Conservation (phyloP, 2,329 filamentous ascomycete genomes). For the Achaetomium macrosporum region DNA sequence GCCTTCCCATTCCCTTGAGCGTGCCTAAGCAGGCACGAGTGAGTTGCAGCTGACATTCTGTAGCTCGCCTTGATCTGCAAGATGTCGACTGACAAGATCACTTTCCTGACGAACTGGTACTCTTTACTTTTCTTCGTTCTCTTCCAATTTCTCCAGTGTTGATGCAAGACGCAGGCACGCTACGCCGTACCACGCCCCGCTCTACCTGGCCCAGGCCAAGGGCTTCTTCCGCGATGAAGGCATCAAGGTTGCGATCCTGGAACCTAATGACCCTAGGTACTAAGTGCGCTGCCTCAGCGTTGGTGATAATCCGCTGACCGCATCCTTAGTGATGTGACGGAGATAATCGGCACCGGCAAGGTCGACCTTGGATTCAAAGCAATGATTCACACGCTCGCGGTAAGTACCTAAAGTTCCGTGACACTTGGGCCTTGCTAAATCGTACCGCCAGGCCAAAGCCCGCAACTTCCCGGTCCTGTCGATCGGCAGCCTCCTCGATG, state of each 20-base stretch:
- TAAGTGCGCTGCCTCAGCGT: slow-evolving; percentile 30
- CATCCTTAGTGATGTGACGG: slow-evolving; percentile 60
- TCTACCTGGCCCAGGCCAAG: slow-evolving; percentile 71
- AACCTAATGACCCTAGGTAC: slow-evolving; percentile 69
- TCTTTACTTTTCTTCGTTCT: slow-evolving; percentile 11
- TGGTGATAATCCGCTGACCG: slow-evolving; percentile 5
- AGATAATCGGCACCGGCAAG: slow-evolving; percentile 71
- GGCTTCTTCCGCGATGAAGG: slow-evolving; percentile 70
- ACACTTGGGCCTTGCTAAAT: not conserved
- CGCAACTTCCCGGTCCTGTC: slow-evolving; percentile 67
- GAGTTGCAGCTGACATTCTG: slow-evolving; percentile 39
- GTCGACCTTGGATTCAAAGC: slow-evolving; percentile 77
- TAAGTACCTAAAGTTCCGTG: slow-evolving; percentile 28
- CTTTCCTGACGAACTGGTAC: slow-evolving; percentile 79
- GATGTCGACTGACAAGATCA: slow-evolving; percentile 81
- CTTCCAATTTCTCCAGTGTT: not conserved
- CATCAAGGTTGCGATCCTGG: slow-evolving; percentile 70
- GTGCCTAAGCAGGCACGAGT: slow-evolving; percentile 13
- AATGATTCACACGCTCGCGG: slow-evolving; percentile 76
- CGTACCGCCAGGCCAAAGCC: slow-evolving; percentile 56
- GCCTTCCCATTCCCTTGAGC: slow-evolving; percentile 32
- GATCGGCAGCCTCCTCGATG: slow-evolving; percentile 69
- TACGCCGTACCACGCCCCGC: slow-evolving; percentile 72
- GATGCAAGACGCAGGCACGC: slow-evolving; percentile 56
- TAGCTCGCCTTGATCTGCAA: slow-evolving; percentile 43